Percentiles rank a stretch among this genome's conserved stretches.
Evolutionary conservation across 2,329 filamentous ascomycete genomes (phyloP).

Genomic region (Pseudocercospora fuligena): DNA sequence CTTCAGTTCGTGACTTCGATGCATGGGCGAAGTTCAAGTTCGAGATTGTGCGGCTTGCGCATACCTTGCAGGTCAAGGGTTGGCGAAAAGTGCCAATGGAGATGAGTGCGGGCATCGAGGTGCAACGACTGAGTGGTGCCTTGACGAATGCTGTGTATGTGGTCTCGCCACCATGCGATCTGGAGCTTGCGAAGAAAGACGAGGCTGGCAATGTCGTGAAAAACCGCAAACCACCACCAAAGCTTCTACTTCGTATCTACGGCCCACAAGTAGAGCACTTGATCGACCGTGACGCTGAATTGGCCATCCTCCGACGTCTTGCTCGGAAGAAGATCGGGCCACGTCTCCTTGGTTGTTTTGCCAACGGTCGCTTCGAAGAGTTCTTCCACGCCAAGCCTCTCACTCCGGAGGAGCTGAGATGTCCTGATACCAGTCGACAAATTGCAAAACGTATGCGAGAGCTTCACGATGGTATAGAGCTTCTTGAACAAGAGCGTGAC

Average conservation of each 20-base stretch:
- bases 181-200: conserved; percentile 50
- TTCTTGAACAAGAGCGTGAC: conserved; percentile 76
- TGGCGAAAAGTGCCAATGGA: conserved; percentile 85
- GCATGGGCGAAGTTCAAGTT: conserved; percentile 88
- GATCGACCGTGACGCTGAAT: conserved; percentile 89
- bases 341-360: conserved; percentile 86
- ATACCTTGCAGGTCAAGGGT: conserved; percentile 87
- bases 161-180: conserved; percentile 75
- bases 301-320: conserved; percentile 82
- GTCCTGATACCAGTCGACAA: conserved; percentile 81
- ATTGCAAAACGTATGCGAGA: conserved; percentile 98
- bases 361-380: conserved; percentile 94
- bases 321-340: conserved; percentile 93
- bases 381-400: conserved; percentile 86
- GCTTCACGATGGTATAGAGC: conserved; percentile 88
- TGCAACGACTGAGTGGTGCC: conserved; percentile 83
- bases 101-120: conserved; percentile 68
- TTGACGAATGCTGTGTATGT: conserved; percentile 97
- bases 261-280: conserved; percentile 94
- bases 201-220: conserved; percentile 41
- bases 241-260: conserved; percentile 88
- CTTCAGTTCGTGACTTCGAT: conserved; percentile 50
- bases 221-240: conserved; percentile 59
- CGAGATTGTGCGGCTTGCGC: conserved; percentile 85
- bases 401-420: conserved; percentile 74